phyloP scores from a whole-genome alignment of 768 basidiomycete species.

The Naganishia kalamii region DNA sequence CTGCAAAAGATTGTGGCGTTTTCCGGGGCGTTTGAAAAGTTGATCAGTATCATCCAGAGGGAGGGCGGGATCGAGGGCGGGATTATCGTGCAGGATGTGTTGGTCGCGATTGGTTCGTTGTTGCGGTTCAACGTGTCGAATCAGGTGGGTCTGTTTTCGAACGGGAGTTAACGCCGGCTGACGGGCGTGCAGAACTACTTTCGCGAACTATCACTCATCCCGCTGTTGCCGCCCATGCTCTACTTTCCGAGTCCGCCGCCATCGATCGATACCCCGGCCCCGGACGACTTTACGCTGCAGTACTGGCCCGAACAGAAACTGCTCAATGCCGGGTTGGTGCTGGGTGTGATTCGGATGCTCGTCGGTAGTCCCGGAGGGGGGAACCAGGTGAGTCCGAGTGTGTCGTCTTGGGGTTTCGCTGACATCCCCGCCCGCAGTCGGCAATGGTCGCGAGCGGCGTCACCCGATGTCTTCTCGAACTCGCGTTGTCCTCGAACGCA shows the following conservation, averaged over 20 bases:
- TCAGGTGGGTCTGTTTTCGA: constrained; percentile 74
- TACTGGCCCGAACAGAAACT: constrained; percentile 92
- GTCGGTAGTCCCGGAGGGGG: constrained; percentile 51
- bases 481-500: constrained; percentile 87
- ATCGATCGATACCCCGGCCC: constrained; percentile 58
- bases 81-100: constrained; percentile 73
- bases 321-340: constrained; percentile 68
- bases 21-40: constrained; percentile 90
- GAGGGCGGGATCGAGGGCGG: constrained; percentile 93
- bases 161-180: too few species aligned
- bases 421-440: constrained; percentile 26
- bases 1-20: constrained; percentile 96
- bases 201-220: constrained; percentile 69
- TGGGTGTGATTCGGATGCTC: constrained; percentile 80
- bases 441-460: constrained; percentile 49
- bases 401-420: too few species aligned
- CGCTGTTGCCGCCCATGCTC: constrained; percentile 58
- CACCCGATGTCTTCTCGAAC: constrained; percentile 73
- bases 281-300: constrained; percentile 81
- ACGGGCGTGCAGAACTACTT: too few species aligned
- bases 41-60: constrained; percentile 76
- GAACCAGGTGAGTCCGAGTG: constrained; percentile 42
- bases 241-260: constrained; percentile 56
- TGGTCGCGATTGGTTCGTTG: constrained; percentile 76
- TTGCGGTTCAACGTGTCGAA: constrained; percentile 90